Base-by-base conservation (phyloP, 2,329 filamentous ascomycete species). In the Phialemoniopsis sp. region DNA sequence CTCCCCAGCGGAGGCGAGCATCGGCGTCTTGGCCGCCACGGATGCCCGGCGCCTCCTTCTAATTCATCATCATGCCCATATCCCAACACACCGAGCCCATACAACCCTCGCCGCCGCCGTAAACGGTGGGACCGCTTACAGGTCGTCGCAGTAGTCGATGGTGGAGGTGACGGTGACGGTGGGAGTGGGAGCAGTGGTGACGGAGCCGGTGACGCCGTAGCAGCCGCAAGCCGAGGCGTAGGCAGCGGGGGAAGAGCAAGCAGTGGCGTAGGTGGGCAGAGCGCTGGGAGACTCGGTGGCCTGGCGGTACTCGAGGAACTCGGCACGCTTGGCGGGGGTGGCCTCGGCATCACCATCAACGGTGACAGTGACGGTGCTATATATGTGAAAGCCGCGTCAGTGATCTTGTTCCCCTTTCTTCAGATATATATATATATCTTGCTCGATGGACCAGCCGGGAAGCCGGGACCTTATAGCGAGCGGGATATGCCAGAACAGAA, bases 191-290 rank as follows among this genome's bases (percentile, higher is more conserved):
- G 59, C 64, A 10, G 66, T 68, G 41, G 55, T 59, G 34, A 61
- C 56, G 4, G 52, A 44, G 29, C 56, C 57, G 30, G 64, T 68
- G 54, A 70, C 58, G 36, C 66, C 66, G 56, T 59, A 71, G 62
- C 67, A 70, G 38, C 55, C 56, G 61, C 67, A 71, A 30, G 33
- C 30, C 12, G 65, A 64, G 26, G 63, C 54, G 56, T 67, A 70
- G 34, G 54, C 52, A 26, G 45, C 50, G 13, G 47, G 48, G 32
- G 53, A 45, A 39, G 53, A 50, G 54, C 65, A 69, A 33, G 52
- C 52, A 15, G 59, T 59, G 39, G 66, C 66, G 53, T 68, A 72
- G 40, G 58, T 51, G 36, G 67, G 67, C 39, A 67, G 49, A 36
- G 42, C 49, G 34, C 49, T 59, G 40, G 62, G 56, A 31, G 47